A percentile compares a stretch with the other conserved stretches of the same genome.
phyloP scores from a whole-genome alignment of 2,329 filamentous ascomycete species.

The Neofusicoccum cordaticola region DNA sequence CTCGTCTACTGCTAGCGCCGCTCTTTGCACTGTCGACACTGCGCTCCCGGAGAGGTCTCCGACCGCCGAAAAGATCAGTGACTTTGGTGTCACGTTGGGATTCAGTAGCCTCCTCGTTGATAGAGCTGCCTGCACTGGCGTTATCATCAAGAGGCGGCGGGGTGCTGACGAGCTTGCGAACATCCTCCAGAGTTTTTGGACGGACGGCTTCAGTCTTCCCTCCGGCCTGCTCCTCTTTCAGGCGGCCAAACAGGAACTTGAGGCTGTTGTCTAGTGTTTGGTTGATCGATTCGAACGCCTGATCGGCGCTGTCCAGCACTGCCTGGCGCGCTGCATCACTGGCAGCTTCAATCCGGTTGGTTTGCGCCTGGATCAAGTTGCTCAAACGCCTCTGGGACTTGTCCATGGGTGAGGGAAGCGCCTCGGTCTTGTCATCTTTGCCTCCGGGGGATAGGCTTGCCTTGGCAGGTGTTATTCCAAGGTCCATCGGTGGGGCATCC shows the following conservation, averaged over 20 bases:
- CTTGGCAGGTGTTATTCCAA: conserved; percentile 41
- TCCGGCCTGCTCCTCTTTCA: conserved; percentile 64
- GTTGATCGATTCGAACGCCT: conserved; percentile 87
- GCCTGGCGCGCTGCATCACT: conserved; percentile 72
- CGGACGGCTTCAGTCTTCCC: conserved; percentile 19
- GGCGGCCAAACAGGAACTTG: conserved; percentile 84
- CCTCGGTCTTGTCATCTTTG: conserved; percentile 20
- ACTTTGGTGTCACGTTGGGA: conserved; percentile 34
- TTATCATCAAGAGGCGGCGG: conserved; percentile 54
- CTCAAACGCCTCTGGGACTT: conserved; percentile 74
- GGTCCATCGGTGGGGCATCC: conserved; percentile 39
- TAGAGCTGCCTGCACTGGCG: conserved; percentile 52
- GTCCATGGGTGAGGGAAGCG: conserved; percentile 34
- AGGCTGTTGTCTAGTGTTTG: conserved; percentile 89
- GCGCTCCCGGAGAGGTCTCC: conserved; percentile 62
- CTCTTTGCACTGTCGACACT: conserved; percentile 73
- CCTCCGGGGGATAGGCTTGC: conserved; percentile 22
- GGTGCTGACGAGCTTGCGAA: conserved; percentile 79
- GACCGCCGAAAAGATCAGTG: conserved; percentile 68
- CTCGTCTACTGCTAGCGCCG: conserved; percentile 59
- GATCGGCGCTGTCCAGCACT: conserved; percentile 78
- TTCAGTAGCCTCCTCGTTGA: conserved; percentile 41
- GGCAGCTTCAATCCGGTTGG: conserved; percentile 75
- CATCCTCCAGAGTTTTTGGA: conserved; percentile 82
- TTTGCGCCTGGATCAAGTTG: conserved; percentile 80